Conservation (phyloP, 345 rosid species). For the Cardiospermum halicacabum region DNA sequence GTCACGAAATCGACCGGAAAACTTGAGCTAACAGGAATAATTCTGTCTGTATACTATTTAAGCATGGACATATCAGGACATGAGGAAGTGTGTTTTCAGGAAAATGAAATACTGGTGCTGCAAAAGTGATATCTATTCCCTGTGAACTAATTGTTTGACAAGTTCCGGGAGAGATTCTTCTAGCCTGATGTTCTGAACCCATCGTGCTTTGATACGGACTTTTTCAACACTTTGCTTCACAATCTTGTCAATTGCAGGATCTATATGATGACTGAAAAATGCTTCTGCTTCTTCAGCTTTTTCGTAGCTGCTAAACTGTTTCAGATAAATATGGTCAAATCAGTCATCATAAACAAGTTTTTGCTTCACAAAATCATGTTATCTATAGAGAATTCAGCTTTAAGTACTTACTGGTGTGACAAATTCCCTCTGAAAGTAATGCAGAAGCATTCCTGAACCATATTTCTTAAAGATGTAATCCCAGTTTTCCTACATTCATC, state of each 20-base stretch:
- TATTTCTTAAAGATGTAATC: slow-evolving; percentile 54
- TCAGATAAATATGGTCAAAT: too few relatives aligned
- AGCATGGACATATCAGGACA: too few relatives aligned
- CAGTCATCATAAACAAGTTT: too few relatives aligned
- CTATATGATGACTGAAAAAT: slow-evolving; percentile 57
- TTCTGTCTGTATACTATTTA: too few relatives aligned
- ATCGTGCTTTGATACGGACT: slow-evolving; percentile 64
- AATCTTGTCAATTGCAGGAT: slow-evolving; percentile 64
- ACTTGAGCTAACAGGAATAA: too few relatives aligned
- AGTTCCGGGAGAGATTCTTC: slow-evolving; percentile 48
- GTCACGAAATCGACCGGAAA: too few relatives aligned
- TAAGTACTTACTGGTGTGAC: slow-evolving; percentile 70
- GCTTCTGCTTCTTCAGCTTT: slow-evolving; percentile 74
- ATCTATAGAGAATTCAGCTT: not conserved
- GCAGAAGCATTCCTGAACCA: slow-evolving; percentile 68
- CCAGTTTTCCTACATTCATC: slow-evolving; percentile 62
- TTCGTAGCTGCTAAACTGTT: slow-evolving; percentile 82
- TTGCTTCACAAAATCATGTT: slow-evolving; percentile 1
- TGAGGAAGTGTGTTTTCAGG: too few relatives aligned
- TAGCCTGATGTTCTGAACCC: slow-evolving; percentile 66
- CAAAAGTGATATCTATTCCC: too few relatives aligned
- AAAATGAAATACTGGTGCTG: too few relatives aligned
- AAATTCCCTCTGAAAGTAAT: slow-evolving; percentile 58
- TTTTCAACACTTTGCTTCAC: slow-evolving; percentile 90
- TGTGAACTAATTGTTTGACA: slow-evolving; percentile 40